Evolutionary conservation across 345 rosid species (phyloP).

Genomic region (Eucalyptus erythrocorys): DNA sequence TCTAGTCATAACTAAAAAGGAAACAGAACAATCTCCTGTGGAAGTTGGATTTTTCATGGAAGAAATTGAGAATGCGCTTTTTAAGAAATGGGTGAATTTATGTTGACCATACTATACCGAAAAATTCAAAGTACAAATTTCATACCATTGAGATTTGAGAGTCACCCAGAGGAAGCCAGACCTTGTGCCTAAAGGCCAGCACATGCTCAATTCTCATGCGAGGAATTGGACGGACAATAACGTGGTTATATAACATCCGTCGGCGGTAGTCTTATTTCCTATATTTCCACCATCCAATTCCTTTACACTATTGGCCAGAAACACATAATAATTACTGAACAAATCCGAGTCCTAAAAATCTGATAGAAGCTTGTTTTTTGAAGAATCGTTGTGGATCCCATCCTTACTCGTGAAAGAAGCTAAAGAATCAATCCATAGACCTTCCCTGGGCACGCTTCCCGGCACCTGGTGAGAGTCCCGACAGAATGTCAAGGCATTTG

Average conservation of each 20-base stretch:
- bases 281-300: neutral
- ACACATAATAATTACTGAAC: neutral
- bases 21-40: neutral
- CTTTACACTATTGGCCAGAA: neutral
- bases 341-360: neutral
- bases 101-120: neutral
- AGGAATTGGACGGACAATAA: neutral
- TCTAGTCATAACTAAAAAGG: neutral
- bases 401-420: slow-evolving; percentile 20
- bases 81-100: neutral
- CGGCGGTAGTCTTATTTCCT: neutral
- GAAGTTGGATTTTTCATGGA: neutral
- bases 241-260: neutral
- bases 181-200: neutral
- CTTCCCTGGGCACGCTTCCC: slow-evolving; percentile 39
- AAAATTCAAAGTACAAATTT: neutral
- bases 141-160: neutral
- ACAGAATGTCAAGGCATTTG: slow-evolving; percentile 17
- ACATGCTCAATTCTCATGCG: neutral
- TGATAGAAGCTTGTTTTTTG: slow-evolving; percentile 11
- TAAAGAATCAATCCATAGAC: slow-evolving; percentile 55
- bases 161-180: neutral
- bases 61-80: neutral
- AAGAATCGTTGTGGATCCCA: slow-evolving; percentile 4
- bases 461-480: slow-evolving; percentile 22